Evolutionary conservation across 1,139 yeast genomes (phyloP).

Genomic region (Pichia sp.): DNA sequence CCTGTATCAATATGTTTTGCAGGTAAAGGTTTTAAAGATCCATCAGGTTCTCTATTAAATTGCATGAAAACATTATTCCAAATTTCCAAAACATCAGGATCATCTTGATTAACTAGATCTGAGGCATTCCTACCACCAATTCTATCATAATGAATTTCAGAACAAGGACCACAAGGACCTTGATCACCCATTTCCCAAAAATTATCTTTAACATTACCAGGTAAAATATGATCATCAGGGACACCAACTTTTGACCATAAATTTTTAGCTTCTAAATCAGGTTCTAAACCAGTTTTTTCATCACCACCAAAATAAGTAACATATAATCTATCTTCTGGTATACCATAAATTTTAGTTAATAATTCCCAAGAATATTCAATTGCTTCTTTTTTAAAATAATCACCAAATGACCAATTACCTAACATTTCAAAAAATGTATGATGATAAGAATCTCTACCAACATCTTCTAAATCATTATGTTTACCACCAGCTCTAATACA

Average conservation of each 20-base stretch:
- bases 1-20: slow-evolving; percentile 97
- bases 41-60: slow-evolving; percentile 87
- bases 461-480: slow-evolving; percentile 97
- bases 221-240: slow-evolving; percentile 83
- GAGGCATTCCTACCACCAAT: slow-evolving; percentile 97
- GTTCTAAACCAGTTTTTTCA: slow-evolving; percentile 70
- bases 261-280: slow-evolving; percentile 90
- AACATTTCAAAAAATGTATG: slow-evolving; percentile 98
- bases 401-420: slow-evolving; percentile 99
- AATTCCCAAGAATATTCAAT: slow-evolving; percentile 86
- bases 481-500: slow-evolving; percentile 99
- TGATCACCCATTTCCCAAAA: slow-evolving; percentile 99
- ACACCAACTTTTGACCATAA: slow-evolving; percentile 87
- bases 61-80: slow-evolving; percentile 98
- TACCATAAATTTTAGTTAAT: slow-evolving; percentile 74
- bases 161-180: slow-evolving; percentile 99
- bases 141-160: slow-evolving; percentile 95
- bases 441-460: slow-evolving; percentile 94
- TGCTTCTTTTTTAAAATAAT: slow-evolving; percentile 93
- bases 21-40: slow-evolving; percentile 77
- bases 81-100: slow-evolving; percentile 93
- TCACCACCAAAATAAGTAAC: slow-evolving; percentile 98
- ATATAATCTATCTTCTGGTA: slow-evolving; percentile 72
- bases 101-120: slow-evolving; percentile 84
- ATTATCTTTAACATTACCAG: slow-evolving; percentile 86